Percentiles rank a stretch among this genome's conserved stretches.
These are phyloP conservation scores for Pseudozyma pruni DNA, from an alignment of 1,284 basidiomycete species.

Conservation along the genomic window DNA sequence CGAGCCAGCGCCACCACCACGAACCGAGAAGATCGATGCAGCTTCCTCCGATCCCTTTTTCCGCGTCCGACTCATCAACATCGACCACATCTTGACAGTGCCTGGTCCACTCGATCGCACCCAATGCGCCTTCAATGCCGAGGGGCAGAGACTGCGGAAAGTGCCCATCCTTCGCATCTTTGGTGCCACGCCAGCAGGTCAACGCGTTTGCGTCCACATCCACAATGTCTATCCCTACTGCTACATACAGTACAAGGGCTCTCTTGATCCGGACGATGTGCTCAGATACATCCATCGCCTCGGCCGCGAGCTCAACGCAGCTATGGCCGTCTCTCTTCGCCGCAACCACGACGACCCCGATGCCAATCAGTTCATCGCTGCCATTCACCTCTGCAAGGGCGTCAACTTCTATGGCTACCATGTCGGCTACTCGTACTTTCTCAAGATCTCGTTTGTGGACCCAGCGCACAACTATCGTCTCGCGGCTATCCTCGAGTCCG, in stretches of 20 bases:
- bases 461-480: constrained; percentile 57
- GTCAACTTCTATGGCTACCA: constrained; percentile 95
- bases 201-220: constrained; percentile 85
- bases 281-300: constrained; percentile 77
- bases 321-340: constrained; percentile 56
- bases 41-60: constrained; percentile 51
- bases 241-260: constrained; percentile 70
- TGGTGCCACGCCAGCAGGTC: constrained; percentile 81
- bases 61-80: constrained; percentile 58
- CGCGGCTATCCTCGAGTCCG: constrained; percentile 58
- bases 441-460: constrained; percentile 85
- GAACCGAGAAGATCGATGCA: constrained; percentile 20
- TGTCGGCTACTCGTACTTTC: constrained; percentile 83
- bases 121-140: constrained; percentile 71
- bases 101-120: constrained; percentile 53
- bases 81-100: constrained; percentile 55
- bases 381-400: constrained; percentile 88
- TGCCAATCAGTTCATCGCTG: constrained; percentile 53
- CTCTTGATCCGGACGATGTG: constrained; percentile 71
- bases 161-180: constrained; percentile 84
- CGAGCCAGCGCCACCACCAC: constrained; percentile 12
- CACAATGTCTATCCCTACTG: constrained; percentile 77
- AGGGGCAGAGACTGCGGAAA: constrained; percentile 72
- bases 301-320: constrained; percentile 76
- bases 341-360: constrained; percentile 40